Evolutionary conservation across 2,329 filamentous ascomycete genomes (phyloP), one percentile per base, ranked within the genome.

Genomic region (Tolypocladium cylindrosporum): DNA sequence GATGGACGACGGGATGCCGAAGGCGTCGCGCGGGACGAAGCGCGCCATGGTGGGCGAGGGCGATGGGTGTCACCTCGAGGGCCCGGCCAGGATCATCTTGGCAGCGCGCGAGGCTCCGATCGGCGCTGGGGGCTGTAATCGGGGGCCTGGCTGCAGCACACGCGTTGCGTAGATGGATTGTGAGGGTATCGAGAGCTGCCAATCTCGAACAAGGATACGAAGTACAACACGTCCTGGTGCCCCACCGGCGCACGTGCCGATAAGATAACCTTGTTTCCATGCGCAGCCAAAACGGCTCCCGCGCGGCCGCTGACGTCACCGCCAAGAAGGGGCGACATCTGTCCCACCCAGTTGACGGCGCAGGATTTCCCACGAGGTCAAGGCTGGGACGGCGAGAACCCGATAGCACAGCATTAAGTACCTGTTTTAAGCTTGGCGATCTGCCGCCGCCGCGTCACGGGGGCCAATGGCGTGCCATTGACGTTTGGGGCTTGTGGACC

Each of bases 11-110:
- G 93, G 87, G 50, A 86, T 77, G 43, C 87, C 85, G 72, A 95
- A 97, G 56, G 77, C 74, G 63, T 78, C 72, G 65, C 93, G 90
- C 34, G 94, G 90, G 48, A 87, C 72, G 74, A 97, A 96, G 66
- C 63, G 65, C 37, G 70, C 63, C 42, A 36, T 45, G 43, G 43
- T 10, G 27, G 11, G 48, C 41, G 54, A 2, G 54, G 24, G 19
- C 10, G 31, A 34, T 34, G 31, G 45, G 24, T 50, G 27, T 51
- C 48, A 51, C 48, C 31, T 51, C 27, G 27, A 21, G 16, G 31
- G 7, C 19, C 13, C n/a, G 48, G 48, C 48, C 48, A 36, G 13
- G 36, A 7, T 51, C 48, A 51, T 51, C 48, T 36, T 51, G 48
- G 16, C 48, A 13, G 48, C 48, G 31, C 19, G 48, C 24, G 27